Conservation (phyloP, 2,329 filamentous ascomycete genomes). For the Camillea tinctor region DNA sequence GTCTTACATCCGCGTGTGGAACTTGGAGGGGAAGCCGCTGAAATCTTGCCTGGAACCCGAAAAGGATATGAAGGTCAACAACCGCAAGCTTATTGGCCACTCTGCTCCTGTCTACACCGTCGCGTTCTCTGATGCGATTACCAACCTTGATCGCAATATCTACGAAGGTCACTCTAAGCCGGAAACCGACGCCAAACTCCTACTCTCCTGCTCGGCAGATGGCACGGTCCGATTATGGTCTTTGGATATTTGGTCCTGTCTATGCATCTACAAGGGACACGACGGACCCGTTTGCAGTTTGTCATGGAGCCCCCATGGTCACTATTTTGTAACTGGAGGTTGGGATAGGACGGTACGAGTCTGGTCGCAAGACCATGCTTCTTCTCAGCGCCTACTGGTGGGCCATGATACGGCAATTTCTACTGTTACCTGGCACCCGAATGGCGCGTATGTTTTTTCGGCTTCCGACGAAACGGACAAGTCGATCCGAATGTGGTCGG, state of each 20-base stretch:
- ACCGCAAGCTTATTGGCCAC: conserved; percentile 79
- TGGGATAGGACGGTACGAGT: conserved; percentile 88
- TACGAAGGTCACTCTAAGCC: conserved; percentile 48
- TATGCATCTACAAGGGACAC: conserved; percentile 93
- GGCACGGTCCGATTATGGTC: conserved; percentile 91
- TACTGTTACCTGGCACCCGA: conserved; percentile 88
- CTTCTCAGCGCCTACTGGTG: conserved; percentile 81
- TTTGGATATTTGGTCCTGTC: conserved; percentile 84
- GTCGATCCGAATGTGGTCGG: conserved; percentile 95
- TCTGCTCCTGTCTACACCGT: conserved; percentile 86
- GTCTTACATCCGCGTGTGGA: conserved; percentile 95
- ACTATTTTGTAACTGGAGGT: conserved; percentile 88
- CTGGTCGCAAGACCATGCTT: conserved; percentile 91
- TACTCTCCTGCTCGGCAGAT: conserved; percentile 86
- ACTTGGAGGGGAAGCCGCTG: conserved; percentile 79
- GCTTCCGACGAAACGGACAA: conserved; percentile 82
- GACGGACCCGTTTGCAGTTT: conserved; percentile 87
- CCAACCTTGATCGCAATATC: conserved; percentile 47
- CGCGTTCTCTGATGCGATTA: conserved; percentile 76
- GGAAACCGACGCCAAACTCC: conserved; percentile 65
- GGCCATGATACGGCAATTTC: conserved; percentile 95
- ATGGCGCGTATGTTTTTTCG: conserved; percentile 90
- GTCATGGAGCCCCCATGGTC: conserved; percentile 86
- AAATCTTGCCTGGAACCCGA: conserved; percentile 61
- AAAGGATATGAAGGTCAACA: conserved; percentile 60